Conservation (phyloP, 2,329 filamentous ascomycete genomes). For the Hypoxylon sp. region DNA sequence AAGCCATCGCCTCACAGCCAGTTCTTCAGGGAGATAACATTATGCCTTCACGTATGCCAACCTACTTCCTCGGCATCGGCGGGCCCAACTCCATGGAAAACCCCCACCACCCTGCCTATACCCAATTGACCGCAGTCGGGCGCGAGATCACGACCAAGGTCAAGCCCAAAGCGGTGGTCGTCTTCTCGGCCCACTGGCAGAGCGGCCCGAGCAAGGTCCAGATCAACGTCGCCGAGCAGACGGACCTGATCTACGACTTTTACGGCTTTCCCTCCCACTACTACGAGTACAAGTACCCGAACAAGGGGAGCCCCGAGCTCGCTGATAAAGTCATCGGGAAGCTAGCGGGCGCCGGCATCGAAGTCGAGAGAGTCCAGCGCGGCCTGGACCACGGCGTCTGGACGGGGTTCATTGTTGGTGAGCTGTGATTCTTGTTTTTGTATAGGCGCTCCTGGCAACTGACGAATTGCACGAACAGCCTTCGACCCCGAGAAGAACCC, state of each 20-base stretch:
- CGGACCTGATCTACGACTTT: constrained; percentile 68
- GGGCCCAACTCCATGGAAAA: constrained; percentile 66
- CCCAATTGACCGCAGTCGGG: constrained; percentile 60
- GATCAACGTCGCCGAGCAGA: constrained; percentile 63
- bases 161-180: constrained; percentile 68
- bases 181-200: constrained; percentile 74
- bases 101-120: constrained; percentile 64
- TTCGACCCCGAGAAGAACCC: constrained; percentile 60
- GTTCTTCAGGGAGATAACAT: background rate
- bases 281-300: constrained; percentile 65
- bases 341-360: constrained; percentile 57
- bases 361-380: constrained; percentile 60
- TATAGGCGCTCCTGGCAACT: background rate
- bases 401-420: constrained; percentile 58
- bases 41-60: constrained; percentile 28
- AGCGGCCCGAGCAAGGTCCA: constrained; percentile 56
- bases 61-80: constrained; percentile 41
- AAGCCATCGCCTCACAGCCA: background rate
- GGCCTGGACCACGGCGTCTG: constrained; percentile 72
- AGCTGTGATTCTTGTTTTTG: background rate
- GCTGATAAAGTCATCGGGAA: constrained; percentile 58
- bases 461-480: constrained; percentile 43
- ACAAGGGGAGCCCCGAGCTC: constrained; percentile 63
- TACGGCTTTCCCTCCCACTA: constrained; percentile 68
- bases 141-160: constrained; percentile 66